phyloP scores from a whole-genome alignment of 208 protist genomes.

The Trypanosoma melophagium region DNA sequence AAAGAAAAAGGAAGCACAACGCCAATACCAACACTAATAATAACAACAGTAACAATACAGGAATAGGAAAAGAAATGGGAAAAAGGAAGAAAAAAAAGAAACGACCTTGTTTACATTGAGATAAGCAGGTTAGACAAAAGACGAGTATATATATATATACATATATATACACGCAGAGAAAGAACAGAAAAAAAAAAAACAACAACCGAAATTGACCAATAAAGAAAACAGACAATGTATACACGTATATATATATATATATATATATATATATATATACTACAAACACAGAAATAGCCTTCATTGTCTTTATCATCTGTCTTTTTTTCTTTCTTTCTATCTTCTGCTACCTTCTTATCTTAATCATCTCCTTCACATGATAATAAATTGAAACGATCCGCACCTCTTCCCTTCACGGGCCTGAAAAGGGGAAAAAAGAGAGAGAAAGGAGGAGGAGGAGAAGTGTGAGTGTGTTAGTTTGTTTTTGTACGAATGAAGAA shows the following conservation, averaged over 20 bases:
- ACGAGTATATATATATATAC: neutral
- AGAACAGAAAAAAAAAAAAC: neutral
- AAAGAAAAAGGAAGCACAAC: neutral
- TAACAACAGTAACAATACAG: neutral
- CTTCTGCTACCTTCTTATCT: neutral
- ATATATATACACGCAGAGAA: neutral
- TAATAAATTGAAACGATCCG: too few species aligned
- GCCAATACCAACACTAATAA: neutral
- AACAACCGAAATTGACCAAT: neutral
- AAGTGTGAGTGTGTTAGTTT: too few species aligned
- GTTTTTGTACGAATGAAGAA: too few species aligned
- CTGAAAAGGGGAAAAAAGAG: too few species aligned
- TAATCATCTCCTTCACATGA: neutral
- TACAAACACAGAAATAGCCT: too few species aligned
- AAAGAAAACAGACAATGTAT: constrained; percentile 6
- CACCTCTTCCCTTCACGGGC: too few species aligned
- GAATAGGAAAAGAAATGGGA: constrained; percentile 5
- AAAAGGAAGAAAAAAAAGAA: constrained; percentile 21
- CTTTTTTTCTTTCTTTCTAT: neutral
- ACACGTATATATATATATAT: too few species aligned
- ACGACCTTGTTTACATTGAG: constrained; percentile 11
- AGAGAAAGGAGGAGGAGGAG: too few species aligned
- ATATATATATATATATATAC: too few species aligned
- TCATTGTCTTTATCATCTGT: too few species aligned
- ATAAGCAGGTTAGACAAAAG: constrained; percentile 4